Evolutionary conservation across 2,329 filamentous ascomycete genomes (phyloP).

Genomic region (Colletotrichum filicis): DNA sequence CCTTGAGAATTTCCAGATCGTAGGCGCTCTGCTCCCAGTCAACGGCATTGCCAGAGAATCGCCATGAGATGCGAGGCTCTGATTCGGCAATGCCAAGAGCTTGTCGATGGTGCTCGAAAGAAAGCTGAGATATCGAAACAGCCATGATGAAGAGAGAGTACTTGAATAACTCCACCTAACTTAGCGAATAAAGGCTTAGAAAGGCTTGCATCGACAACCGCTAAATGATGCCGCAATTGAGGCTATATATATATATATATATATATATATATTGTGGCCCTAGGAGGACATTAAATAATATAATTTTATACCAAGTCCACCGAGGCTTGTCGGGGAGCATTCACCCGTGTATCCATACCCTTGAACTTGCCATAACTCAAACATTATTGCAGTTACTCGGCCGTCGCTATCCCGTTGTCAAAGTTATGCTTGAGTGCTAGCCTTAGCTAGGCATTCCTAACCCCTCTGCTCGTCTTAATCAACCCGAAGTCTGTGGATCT

Average conservation of each 20-base stretch:
- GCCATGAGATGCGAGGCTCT: constrained; percentile 58
- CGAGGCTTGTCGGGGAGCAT: not conserved
- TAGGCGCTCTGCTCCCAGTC: constrained; percentile 58
- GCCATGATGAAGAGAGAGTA: constrained; percentile 42
- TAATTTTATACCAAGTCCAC: too few species aligned
- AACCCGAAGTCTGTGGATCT: constrained; percentile 13
- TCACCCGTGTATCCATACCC: not conserved
- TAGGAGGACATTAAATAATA: not conserved
- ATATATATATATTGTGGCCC: too few species aligned
- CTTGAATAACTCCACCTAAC: not conserved
- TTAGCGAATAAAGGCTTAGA: too few species aligned
- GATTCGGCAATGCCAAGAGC: constrained; percentile 57
- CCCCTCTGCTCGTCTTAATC: not conserved
- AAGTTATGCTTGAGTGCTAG: not conserved
- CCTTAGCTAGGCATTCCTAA: not conserved
- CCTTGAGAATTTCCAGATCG: constrained; percentile 52
- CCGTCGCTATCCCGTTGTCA: not conserved
- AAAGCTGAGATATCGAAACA: constrained; percentile 50
- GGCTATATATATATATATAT: too few species aligned
- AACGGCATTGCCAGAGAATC: constrained; percentile 49
- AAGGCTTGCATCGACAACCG: not conserved
- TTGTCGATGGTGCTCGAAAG: constrained; percentile 54
- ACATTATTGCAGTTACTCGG: not conserved
- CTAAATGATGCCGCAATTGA: not conserved
- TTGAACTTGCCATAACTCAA: not conserved